These are phyloP conservation scores for Suillus americanus DNA, from an alignment of 768 basidiomycete genomes.

Conservation along the genomic window DNA sequence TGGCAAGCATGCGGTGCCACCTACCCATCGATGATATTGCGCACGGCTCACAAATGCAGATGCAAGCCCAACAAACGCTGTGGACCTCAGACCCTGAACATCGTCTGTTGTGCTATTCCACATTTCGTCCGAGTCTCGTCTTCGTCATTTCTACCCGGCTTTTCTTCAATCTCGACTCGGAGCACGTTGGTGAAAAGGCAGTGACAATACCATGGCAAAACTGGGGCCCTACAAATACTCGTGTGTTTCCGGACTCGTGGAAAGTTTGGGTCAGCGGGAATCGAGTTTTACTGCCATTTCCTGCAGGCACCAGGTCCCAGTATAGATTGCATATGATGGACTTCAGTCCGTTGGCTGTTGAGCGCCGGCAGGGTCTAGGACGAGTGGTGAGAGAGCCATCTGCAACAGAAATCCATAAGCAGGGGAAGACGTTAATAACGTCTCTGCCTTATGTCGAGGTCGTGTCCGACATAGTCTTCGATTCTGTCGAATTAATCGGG, in stretches of 20 bases:
- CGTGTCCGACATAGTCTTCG: neutral
- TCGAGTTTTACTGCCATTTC: neutral
- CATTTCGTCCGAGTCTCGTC: neutral
- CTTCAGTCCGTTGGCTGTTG: neutral
- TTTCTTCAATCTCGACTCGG: neutral
- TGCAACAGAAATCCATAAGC: neutral
- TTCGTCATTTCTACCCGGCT: neutral
- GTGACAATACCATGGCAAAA: slow-evolving; percentile 2
- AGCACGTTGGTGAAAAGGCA: neutral
- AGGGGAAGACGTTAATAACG: neutral
- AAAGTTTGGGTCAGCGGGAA: neutral
- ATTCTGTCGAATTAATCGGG: neutral
- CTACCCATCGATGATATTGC: neutral
- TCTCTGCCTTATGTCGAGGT: slow-evolving; percentile 4
- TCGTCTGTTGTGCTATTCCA: neutral
- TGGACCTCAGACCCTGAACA: neutral
- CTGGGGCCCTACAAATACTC: slow-evolving; percentile 6
- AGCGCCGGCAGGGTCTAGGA: neutral
- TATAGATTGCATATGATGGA: neutral
- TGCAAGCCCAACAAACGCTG: neutral
- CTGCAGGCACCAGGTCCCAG: neutral
- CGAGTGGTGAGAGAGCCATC: neutral
- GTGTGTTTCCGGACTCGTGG: neutral
- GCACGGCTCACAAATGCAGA: neutral
- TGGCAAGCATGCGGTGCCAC: neutral